Base-by-base conservation (phyloP, 352 stramenopile genomes). In the Phytopythium helicoides region DNA sequence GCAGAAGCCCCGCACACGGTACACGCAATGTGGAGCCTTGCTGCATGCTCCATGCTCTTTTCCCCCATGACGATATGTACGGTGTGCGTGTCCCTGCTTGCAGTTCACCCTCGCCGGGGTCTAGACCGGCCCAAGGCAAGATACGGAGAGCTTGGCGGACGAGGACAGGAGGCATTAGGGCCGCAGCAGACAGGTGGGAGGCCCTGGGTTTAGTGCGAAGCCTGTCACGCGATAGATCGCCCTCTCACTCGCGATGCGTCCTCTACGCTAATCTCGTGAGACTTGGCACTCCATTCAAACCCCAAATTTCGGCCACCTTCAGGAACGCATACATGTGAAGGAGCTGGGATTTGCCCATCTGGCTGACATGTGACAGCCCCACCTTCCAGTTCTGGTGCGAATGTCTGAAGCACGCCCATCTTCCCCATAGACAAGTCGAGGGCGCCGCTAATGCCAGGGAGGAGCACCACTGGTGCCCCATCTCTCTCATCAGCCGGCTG, bases 61-160 rank as follows among this genome's bases (percentile, higher is more conserved):
- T n/a, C n/a, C n/a, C n/a, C n/a, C n/a, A n/a, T n/a, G n/a, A n/a
- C n/a, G n/a, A n/a, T n/a, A 39, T 12, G 45, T 37, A 39, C 45
- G 26, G 22, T 56, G 41, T 46, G 56, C 59, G 56, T 67, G 59
- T 67, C 59, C 49, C 59, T 67, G 48, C 42, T 67, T 67, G 42
- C 54, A 25, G 39, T 63, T 67, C 31, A 45, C 48, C 18, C 56
- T 18, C 14, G 23, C 14, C 9, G 25, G 45, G 25, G 45, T 31
- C 5, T 58, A 50, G 63, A 45, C 59, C 55, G 56, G 59, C 47
- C 42, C 40, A 44, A 33, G 19, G 21, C 18, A 49, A 66, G 59
- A 66, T 66, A 66, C 59, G 54, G 59, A 67, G 49, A 56, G 58
- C 54, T 44, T 58, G 36, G 22, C 48, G 53, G 53, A 33, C 60